These are phyloP conservation scores for Plenodomus lindquistii DNA, from an alignment of 2,329 filamentous ascomycete genomes.

Conservation along the genomic window DNA sequence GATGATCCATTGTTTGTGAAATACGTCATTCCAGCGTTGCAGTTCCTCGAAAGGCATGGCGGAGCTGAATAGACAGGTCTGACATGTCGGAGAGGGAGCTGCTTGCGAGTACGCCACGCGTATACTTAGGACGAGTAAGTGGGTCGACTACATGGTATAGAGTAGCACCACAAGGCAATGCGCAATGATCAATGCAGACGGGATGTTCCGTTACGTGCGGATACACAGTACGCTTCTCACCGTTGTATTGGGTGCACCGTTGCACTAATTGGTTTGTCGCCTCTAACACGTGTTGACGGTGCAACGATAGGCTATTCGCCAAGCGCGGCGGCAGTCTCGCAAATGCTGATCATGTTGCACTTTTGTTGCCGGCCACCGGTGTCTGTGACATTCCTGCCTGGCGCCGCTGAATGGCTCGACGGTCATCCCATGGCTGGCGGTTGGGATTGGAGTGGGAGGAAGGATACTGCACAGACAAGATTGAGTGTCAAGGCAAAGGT, in stretches of 20 bases:
- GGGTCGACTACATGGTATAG: conserved; percentile 6
- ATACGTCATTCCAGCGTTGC: conserved; percentile 8
- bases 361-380: background rate
- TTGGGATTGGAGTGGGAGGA: no score
- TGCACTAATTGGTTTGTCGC: background rate
- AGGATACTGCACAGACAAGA: no score
- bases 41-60: conserved; percentile 6
- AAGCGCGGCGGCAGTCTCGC: no score
- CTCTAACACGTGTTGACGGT: background rate
- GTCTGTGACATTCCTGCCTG: no score
- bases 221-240: no score
- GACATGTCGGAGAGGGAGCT: conserved; percentile 3
- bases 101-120: conserved; percentile 12
- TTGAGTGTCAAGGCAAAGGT: no score
- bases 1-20: conserved; percentile 3
- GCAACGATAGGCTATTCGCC: background rate
- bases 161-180: conserved; percentile 8
- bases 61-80: conserved; percentile 3
- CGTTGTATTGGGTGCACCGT: background rate
- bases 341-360: background rate
- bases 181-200: conserved; percentile 2
- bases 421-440: background rate
- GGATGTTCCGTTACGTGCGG: background rate
- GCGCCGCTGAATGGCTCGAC: background rate
- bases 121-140: no score